Evolutionary conservation across 1,284 basidiomycete genomes (phyloP).

Genomic region (Hypsizygus ulmarius): DNA sequence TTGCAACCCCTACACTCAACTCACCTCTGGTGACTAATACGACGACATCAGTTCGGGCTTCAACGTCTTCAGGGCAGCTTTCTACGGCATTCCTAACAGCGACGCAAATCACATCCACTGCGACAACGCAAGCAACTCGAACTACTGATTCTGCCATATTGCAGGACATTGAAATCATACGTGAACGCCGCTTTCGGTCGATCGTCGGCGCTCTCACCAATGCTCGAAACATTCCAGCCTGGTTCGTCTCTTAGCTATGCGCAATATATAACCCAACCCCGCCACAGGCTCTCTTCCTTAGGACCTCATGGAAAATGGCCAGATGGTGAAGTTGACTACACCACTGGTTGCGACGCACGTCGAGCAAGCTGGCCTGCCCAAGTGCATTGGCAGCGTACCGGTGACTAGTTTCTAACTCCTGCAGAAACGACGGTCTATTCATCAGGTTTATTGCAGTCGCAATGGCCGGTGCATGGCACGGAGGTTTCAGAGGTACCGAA

Average conservation of each 20-base stretch:
- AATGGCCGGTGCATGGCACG: slow-evolving; percentile 60
- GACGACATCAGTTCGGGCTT: no score
- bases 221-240: slow-evolving; percentile 24
- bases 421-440: background rate
- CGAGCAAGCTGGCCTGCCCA: slow-evolving; percentile 39
- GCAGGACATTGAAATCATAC: slow-evolving; percentile 15
- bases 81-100: no score
- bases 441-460: slow-evolving; percentile 33
- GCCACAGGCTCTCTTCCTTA: slow-evolving; percentile 27
- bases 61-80: no score
- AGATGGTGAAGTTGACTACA: slow-evolving; percentile 36
- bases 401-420: slow-evolving; percentile 32
- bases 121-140: background rate
- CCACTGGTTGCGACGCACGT: slow-evolving; percentile 35
- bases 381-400: slow-evolving; percentile 59
- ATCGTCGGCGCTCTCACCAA: slow-evolving; percentile 13
- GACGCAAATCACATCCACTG: no score
- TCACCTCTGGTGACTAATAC: no score
- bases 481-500: slow-evolving; percentile 39
- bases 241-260: slow-evolving; percentile 18
- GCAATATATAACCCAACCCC: background rate
- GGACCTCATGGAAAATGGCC: slow-evolving; percentile 35
- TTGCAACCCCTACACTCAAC: no score
- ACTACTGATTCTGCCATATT: background rate
- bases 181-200: slow-evolving; percentile 12